Evolutionary conservation across 2,329 filamentous ascomycete species (phyloP).

Genomic region (Aspergillus caelatus): DNA sequence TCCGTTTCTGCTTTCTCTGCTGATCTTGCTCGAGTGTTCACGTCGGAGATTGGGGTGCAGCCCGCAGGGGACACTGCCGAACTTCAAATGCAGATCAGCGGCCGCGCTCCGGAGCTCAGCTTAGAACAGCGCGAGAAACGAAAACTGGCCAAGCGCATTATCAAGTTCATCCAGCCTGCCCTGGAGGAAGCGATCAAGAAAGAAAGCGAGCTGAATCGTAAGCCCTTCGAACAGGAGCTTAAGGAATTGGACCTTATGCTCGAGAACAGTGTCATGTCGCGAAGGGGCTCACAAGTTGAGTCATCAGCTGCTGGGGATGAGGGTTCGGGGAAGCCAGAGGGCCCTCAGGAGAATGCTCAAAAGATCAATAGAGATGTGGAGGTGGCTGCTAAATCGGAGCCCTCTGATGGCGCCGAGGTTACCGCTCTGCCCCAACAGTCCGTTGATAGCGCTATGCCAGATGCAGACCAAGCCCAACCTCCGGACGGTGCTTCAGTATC

Average conservation of each 20-base stretch:
- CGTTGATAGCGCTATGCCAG: constrained; percentile 14
- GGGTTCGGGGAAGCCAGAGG: constrained; percentile 50
- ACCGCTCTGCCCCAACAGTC: constrained; percentile 13
- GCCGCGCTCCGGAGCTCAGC: constrained; percentile 47
- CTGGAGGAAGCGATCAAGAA: constrained; percentile 75
- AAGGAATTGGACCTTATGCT: constrained; percentile 75
- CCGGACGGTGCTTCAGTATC: constrained; percentile 11
- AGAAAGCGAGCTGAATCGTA: constrained; percentile 78
- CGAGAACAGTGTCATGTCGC: constrained; percentile 63
- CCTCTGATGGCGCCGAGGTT: constrained; percentile 26
- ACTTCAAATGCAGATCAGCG: constrained; percentile 55
- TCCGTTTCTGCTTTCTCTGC: constrained; percentile 64
- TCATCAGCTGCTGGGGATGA: constrained; percentile 44
- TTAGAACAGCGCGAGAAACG: constrained; percentile 78
- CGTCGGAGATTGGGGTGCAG: constrained; percentile 55
- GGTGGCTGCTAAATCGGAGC: constrained; percentile 24
- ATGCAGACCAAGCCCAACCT: constrained; percentile 15
- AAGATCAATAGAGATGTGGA: constrained; percentile 28
- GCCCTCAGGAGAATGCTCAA: constrained; percentile 32
- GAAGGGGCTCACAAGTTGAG: constrained; percentile 53
- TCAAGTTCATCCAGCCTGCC: constrained; percentile 77
- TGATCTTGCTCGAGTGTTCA: constrained; percentile 60
- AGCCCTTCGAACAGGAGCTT: constrained; percentile 69
- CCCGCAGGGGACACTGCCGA: constrained; percentile 49
- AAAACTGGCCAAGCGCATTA: constrained; percentile 83